Conservation (phyloP, 306 rosid species). For the Pueraria montana region DNA sequence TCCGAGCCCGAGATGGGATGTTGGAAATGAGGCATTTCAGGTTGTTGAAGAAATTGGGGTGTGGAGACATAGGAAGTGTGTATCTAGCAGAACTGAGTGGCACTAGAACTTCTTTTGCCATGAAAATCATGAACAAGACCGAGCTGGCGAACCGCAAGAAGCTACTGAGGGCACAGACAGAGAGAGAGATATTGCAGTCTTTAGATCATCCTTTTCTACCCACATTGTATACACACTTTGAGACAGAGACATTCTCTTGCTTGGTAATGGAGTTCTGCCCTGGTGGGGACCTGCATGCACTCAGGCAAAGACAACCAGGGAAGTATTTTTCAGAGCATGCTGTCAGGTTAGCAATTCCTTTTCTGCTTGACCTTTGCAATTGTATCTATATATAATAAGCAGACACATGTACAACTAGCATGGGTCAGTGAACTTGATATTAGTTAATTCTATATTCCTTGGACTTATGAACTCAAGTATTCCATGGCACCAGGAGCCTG, state of each 20-base stretch:
- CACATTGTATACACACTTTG: slow-evolving; percentile 86
- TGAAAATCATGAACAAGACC: slow-evolving; percentile 92
- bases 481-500: neutral
- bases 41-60: slow-evolving; percentile 77
- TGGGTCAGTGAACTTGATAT: slow-evolving; percentile 17
- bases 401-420: neutral
- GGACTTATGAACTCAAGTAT: slow-evolving; percentile 23
- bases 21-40: slow-evolving; percentile 86
- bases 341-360: slow-evolving; percentile 76
- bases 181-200: slow-evolving; percentile 93
- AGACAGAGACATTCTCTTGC: slow-evolving; percentile 85
- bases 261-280: slow-evolving; percentile 98
- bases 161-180: slow-evolving; percentile 93
- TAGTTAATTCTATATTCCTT: slow-evolving; percentile 7
- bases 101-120: slow-evolving; percentile 88
- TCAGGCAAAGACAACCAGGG: slow-evolving; percentile 90
- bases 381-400: slow-evolving; percentile 9
- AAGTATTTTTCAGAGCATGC: slow-evolving; percentile 91
- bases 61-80: slow-evolving; percentile 97
- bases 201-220: slow-evolving; percentile 98
- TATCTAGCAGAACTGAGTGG: slow-evolving; percentile 86
- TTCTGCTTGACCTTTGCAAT: slow-evolving; percentile 21
- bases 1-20: slow-evolving; percentile 72
- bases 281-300: slow-evolving; percentile 91
- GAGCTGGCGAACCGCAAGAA: slow-evolving; percentile 84